Base-by-base conservation (phyloP, 257 asterid species). In the Nyctanthes arbortristis region DNA sequence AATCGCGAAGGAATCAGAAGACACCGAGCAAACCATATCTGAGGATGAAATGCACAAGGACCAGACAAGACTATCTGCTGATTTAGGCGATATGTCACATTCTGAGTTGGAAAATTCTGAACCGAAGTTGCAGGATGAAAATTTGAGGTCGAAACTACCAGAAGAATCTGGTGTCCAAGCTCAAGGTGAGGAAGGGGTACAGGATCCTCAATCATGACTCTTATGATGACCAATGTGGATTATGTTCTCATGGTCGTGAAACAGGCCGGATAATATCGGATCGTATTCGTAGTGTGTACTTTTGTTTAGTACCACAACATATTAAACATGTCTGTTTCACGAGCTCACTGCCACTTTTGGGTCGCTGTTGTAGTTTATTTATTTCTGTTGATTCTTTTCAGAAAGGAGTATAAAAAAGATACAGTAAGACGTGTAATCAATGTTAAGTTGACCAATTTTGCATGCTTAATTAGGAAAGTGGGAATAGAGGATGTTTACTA, bases 1-100 rank as follows among this genome's bases (percentile, higher is more conserved):
- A 61, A 57, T 64, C 43, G 72, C 70, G 33, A 77, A 76, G 47
- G 85, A 71, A 29, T 71, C 84, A 31, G 84, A 67, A 64, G 75
- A 63, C 24, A 40, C 34, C 35, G 64, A 67, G 7, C 73, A 67
- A 36, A 63, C 30, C 34, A 77, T 37, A 68, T 57, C 74, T 32
- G 63, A 25, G 30, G 84, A 68, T 43, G 73, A 49, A 36, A 37
- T 61, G 54, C 61, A 33, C 45, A 68, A 73, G 67, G 84, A 64
- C 39, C 47, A n/a, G n/a, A n/a, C n/a, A n/a, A n/a, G n/a, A 13
- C 45, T 61, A 52, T 71, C 66, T 20, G 66, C 27, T 27, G 63
- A 76, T 52, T 70, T 62, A 39, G 73, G 35, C 18, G 74, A 79
- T 36, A 45, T 32, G 14, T 37, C 40, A 12, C 63, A 28, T 47